phyloP scores from a whole-genome alignment of 768 basidiomycete genomes.

The Phylloporus rhodoxanthus region DNA sequence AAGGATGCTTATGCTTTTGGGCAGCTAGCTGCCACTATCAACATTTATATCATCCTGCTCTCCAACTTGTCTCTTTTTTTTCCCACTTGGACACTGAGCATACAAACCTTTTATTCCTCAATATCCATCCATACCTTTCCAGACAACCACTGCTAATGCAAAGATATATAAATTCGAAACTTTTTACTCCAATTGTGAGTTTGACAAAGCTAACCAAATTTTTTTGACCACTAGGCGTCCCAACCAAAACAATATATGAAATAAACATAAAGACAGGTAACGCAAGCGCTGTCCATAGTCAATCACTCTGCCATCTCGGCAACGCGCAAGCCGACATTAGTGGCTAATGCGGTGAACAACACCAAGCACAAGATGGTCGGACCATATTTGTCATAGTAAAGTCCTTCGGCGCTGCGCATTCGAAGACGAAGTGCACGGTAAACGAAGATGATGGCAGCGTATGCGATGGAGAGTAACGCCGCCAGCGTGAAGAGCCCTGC shows the following conservation, averaged over 20 bases:
- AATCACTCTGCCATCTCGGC: constrained; percentile 41
- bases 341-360: constrained; percentile 61
- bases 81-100: constrained; percentile 17
- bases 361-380: constrained; percentile 70
- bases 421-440: constrained; percentile 68
- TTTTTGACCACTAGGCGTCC: background rate
- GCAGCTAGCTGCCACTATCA: constrained; percentile 15
- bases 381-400: constrained; percentile 89
- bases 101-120: constrained; percentile 22
- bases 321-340: constrained; percentile 69
- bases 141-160: constrained; percentile 23
- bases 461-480: constrained; percentile 84
- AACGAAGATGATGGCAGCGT: constrained; percentile 76
- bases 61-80: background rate
- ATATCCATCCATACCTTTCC: constrained; percentile 21
- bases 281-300: background rate
- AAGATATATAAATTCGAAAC: constrained; percentile 9
- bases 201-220: background rate
- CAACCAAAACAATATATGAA: background rate
- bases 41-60: constrained; percentile 9
- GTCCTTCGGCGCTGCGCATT: constrained; percentile 63
- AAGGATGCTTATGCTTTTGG: constrained; percentile 10
- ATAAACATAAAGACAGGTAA: background rate
- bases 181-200: background rate
- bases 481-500: constrained; percentile 85